Percentiles rank a stretch among this genome's conserved stretches.
phyloP scores from a whole-genome alignment of 345 rosid species.

The Eucalyptus lansdowneana region DNA sequence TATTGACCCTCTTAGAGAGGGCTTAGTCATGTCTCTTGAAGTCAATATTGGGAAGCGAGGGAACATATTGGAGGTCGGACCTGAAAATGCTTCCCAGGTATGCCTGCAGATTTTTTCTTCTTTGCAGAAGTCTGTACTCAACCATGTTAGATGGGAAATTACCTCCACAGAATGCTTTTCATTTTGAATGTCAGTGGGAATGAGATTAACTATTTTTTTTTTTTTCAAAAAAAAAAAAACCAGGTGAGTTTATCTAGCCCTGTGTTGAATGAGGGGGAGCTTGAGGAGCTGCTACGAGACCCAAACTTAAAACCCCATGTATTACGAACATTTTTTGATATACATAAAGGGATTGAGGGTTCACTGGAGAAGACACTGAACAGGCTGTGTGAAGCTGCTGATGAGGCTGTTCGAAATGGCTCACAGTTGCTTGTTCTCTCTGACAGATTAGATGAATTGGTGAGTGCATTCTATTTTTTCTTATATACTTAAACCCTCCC shows the following conservation, averaged over 20 bases:
- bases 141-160: background rate
- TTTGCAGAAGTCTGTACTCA: background rate
- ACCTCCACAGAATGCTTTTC: background rate
- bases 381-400: slow-evolving; percentile 90
- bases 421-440: slow-evolving; percentile 90
- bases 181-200: background rate
- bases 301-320: slow-evolving; percentile 49
- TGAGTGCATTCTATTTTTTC: slow-evolving; percentile 9
- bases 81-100: slow-evolving; percentile 96
- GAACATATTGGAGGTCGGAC: slow-evolving; percentile 85
- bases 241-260: slow-evolving; percentile 86
- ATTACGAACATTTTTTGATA: slow-evolving; percentile 74
- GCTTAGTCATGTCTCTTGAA: slow-evolving; percentile 97
- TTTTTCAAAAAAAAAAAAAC: background rate
- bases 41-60: slow-evolving; percentile 89
- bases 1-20: slow-evolving; percentile 96
- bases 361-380: slow-evolving; percentile 64
- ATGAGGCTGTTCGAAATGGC: slow-evolving; percentile 96
- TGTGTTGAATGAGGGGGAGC: slow-evolving; percentile 80
- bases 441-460: slow-evolving; percentile 71
- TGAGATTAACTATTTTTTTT: background rate
- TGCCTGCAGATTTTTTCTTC: background rate
- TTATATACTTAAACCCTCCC: background rate
- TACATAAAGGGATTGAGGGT: slow-evolving; percentile 86
- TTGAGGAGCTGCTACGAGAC: slow-evolving; percentile 73